phyloP scores from a whole-genome alignment of 768 basidiomycete genomes.

The Boletales sp. region DNA sequence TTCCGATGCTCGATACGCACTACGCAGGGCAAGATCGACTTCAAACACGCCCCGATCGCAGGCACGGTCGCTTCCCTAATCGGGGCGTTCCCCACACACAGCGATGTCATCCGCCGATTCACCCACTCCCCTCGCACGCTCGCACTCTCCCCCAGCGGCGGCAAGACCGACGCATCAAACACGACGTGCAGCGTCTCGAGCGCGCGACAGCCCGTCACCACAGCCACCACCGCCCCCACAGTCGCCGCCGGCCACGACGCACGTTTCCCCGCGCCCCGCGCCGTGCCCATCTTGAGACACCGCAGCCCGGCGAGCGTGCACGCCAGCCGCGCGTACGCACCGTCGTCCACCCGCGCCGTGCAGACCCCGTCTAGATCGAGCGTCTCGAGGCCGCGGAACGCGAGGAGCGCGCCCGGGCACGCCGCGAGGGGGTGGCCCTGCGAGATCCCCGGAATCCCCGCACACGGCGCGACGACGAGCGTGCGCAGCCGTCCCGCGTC shows the following conservation, averaged over 20 bases:
- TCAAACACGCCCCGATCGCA: conserved; percentile 9
- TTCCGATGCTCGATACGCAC: not conserved
- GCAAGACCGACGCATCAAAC: conserved; percentile 14
- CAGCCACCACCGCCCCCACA: conserved; percentile 7
- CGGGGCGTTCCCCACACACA: conserved; percentile 16
- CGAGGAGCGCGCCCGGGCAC: conserved; percentile 6
- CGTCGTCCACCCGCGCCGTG: conserved; percentile 7
- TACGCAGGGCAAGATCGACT: conserved; percentile 13
- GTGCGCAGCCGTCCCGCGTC: conserved; percentile 4
- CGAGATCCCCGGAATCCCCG: not conserved
- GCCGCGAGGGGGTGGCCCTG: not conserved
- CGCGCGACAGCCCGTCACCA: conserved; percentile 9
- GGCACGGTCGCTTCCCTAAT: conserved; percentile 2
- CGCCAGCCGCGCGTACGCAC: not conserved
- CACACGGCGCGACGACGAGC: conserved; percentile 5
- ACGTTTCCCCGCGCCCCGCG: not conserved
- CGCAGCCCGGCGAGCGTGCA: too few species aligned
- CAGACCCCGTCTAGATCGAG: conserved; percentile 17
- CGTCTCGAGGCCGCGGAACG: conserved; percentile 7
- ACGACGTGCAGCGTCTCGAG: conserved; percentile 15
- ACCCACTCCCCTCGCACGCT: not conserved
- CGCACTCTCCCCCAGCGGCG: not conserved
- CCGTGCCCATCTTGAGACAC: conserved; percentile 14
- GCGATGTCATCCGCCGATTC: conserved; percentile 10
- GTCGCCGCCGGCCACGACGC: conserved; percentile 7